These are phyloP conservation scores for Sordariomycetes sp. DNA, from an alignment of 2,329 filamentous ascomycete genomes.

Conservation along the genomic window DNA sequence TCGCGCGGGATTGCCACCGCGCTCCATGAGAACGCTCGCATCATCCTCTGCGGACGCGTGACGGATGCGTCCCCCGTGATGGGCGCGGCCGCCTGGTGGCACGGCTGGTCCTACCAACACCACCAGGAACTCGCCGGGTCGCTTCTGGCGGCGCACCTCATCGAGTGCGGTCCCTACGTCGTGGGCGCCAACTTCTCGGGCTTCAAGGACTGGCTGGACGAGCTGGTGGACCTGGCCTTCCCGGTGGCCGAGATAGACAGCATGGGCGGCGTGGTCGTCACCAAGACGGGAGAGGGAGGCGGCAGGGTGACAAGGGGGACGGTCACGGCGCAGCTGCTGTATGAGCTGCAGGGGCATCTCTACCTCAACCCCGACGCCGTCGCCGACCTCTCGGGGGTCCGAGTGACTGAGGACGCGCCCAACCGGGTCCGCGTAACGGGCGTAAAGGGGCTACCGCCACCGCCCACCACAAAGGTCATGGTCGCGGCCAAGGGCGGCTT, in stretches of 20 bases:
- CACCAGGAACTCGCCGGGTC: slow-evolving; percentile 41
- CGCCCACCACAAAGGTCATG: slow-evolving; percentile 23
- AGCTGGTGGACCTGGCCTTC: slow-evolving; percentile 20
- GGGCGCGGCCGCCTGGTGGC: slow-evolving; percentile 46
- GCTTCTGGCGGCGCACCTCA: slow-evolving; percentile 41
- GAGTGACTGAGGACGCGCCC: slow-evolving; percentile 32
- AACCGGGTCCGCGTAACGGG: slow-evolving; percentile 21
- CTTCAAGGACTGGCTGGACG: slow-evolving; percentile 20
- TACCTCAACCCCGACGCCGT: slow-evolving; percentile 35
- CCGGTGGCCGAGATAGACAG: slow-evolving; percentile 27
- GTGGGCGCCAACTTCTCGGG: slow-evolving; percentile 47
- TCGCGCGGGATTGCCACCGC: slow-evolving; percentile 35
- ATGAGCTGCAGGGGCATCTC: slow-evolving; percentile 34
- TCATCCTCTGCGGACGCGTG: slow-evolving; percentile 38
- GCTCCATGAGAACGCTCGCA: slow-evolving; percentile 30
- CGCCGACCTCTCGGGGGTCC: slow-evolving; percentile 23
- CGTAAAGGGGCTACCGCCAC: slow-evolving; percentile 17
- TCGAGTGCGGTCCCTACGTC: slow-evolving; percentile 45
- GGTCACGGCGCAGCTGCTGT: slow-evolving; percentile 28
- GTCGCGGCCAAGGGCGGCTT: slow-evolving; percentile 33
- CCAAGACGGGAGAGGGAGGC: slow-evolving; percentile 20
- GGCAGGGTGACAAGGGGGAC: slow-evolving; percentile 26
- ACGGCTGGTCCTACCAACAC: slow-evolving; percentile 43
- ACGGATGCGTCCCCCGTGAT: slow-evolving; percentile 44
- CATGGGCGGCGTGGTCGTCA: slow-evolving; percentile 21